Conservation (phyloP, 257 asterid genomes). For the Ilex asprella region DNA sequence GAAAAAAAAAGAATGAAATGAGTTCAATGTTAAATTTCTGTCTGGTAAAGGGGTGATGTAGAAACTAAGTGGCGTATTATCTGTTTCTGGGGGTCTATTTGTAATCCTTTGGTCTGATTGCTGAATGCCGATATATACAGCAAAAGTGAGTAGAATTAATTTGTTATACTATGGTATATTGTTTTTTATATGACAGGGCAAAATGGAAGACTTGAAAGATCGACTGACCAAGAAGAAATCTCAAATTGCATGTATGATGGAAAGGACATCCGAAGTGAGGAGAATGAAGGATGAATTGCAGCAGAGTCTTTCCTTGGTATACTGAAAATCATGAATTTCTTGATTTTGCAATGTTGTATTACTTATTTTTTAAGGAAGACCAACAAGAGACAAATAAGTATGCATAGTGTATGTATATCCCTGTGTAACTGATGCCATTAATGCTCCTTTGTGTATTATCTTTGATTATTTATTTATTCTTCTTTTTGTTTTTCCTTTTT, state of each 20-base stretch:
- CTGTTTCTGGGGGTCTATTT: too few relatives aligned
- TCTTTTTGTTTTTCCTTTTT: background rate
- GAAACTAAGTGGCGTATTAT: too few relatives aligned
- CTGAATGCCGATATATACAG: too few relatives aligned
- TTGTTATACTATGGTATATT: background rate
- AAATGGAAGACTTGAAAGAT: slow-evolving; percentile 49
- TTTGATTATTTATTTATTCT: background rate
- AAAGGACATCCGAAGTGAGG: slow-evolving; percentile 62
- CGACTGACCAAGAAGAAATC: slow-evolving; percentile 51
- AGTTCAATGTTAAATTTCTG: too few relatives aligned
- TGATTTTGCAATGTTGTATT: background rate
- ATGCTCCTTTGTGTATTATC: too few relatives aligned
- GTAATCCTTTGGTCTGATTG: too few relatives aligned
- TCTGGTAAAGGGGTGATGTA: too few relatives aligned
- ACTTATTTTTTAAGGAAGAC: too few relatives aligned
- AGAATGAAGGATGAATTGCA: slow-evolving; percentile 57
- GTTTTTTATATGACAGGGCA: slow-evolving; percentile 45
- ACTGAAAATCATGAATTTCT: slow-evolving; percentile 5
- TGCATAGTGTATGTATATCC: too few relatives aligned
- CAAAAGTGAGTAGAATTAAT: background rate
- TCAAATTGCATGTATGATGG: slow-evolving; percentile 52
- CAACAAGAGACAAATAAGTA: too few relatives aligned
- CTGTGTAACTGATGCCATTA: too few relatives aligned
- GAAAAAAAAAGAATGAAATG: too few relatives aligned
- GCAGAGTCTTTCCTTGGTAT: slow-evolving; percentile 56